These are phyloP conservation scores for Colletotrichum magnum DNA, from an alignment of 2,329 filamentous ascomycete genomes.

Conservation along the genomic window DNA sequence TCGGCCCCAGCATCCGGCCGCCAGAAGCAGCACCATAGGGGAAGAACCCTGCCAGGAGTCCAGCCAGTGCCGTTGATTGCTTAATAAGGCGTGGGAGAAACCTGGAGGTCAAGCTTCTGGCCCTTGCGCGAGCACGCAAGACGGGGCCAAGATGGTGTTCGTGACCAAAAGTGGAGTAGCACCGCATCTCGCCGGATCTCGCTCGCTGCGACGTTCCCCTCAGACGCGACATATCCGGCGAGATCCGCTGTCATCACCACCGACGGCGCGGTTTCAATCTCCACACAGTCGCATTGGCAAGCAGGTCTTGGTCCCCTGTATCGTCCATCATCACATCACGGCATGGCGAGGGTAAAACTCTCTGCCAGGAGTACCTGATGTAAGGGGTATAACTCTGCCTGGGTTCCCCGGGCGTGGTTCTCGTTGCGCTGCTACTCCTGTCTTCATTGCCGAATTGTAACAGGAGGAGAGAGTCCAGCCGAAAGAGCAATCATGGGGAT, in stretches of 20 bases:
- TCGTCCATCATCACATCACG: constrained; percentile 4
- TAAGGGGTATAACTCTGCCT: background rate
- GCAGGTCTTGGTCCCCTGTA: background rate
- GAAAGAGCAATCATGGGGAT: constrained; percentile 1
- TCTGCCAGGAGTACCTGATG: background rate
- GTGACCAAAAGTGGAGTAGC: constrained; percentile 2
- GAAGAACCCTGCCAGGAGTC: background rate
- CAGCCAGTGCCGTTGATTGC: background rate
- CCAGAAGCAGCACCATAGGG: background rate
- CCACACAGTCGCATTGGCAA: constrained; percentile 16
- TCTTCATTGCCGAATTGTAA: too few relatives aligned
- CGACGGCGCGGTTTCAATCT: background rate
- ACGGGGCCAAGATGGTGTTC: constrained; percentile 31
- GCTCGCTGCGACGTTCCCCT: constrained; percentile 11
- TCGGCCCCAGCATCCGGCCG: background rate
- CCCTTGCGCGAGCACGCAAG: constrained; percentile 23
- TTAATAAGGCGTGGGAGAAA: background rate
- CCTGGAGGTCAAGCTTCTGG: background rate
- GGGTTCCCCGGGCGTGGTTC: too few relatives aligned
- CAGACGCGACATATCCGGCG: background rate
- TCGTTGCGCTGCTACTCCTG: too few relatives aligned
- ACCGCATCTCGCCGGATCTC: constrained; percentile 34
- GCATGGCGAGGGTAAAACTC: background rate
- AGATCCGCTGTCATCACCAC: constrained; percentile 11
- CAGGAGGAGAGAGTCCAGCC: background rate